Evolutionary conservation across 805 yeast species (phyloP).

Genomic region (Hanseniaspora thailandica): DNA sequence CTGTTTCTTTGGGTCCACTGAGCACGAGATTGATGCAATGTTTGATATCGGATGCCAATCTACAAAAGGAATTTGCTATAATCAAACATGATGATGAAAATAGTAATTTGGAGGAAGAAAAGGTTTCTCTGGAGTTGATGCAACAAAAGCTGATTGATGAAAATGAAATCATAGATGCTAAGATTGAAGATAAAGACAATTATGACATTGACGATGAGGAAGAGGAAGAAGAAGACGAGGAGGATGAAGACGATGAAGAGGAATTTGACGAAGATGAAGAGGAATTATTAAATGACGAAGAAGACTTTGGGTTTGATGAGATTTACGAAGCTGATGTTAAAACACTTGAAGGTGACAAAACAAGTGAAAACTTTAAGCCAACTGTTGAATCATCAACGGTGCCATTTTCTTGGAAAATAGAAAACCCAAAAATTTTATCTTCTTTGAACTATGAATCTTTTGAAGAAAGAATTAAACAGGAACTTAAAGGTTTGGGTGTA

Average conservation of each 20-base stretch:
- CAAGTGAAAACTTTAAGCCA: background rate
- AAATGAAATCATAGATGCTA: background rate
- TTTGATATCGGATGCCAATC: background rate
- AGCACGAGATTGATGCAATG: constrained; percentile 13
- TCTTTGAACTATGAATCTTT: constrained; percentile 62
- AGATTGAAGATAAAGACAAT: constrained; percentile 3
- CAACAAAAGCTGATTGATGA: constrained; percentile 8
- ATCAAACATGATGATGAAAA: background rate
- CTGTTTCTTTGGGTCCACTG: constrained; percentile 9
- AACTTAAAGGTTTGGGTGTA: constrained; percentile 80
- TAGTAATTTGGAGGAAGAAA: background rate
- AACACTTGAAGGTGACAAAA: constrained; percentile 32
- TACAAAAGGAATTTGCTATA: constrained; percentile 20
- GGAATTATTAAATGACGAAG: constrained; percentile 16
- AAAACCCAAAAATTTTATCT: constrained; percentile 20
- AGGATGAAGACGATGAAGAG: constrained; percentile 17
- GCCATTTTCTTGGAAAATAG: constrained; percentile 15
- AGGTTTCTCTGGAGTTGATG: background rate
- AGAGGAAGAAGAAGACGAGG: constrained; percentile 8
- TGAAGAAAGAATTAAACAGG: constrained; percentile 80
- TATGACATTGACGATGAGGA: constrained; percentile 16
- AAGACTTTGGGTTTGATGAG: constrained; percentile 9
- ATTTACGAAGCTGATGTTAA: constrained; percentile 9
- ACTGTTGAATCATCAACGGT: constrained; percentile 11
- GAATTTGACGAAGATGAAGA: constrained; percentile 23